These are phyloP conservation scores for Cymbidium sinense DNA, from an alignment of 106 monocot genomes.

Conservation along the genomic window DNA sequence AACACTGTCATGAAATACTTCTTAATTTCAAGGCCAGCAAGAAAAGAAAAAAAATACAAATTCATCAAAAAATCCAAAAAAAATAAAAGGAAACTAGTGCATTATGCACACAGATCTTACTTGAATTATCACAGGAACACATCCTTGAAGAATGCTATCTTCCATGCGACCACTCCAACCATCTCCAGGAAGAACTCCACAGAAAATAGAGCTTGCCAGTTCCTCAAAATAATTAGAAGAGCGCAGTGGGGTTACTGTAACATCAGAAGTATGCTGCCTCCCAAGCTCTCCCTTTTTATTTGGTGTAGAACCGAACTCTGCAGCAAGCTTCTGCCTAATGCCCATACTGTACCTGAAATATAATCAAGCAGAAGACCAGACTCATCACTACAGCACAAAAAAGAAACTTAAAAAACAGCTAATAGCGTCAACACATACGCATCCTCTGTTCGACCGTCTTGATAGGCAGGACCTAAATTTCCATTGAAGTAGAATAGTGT, in stretches of 20 bases:
- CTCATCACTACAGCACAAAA: background rate
- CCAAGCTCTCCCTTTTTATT: constrained; percentile 80
- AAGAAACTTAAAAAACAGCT: background rate
- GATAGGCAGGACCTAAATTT: constrained; percentile 84
- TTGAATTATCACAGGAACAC: constrained; percentile 96
- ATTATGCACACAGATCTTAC: constrained; percentile 16
- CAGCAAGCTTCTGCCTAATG: constrained; percentile 71
- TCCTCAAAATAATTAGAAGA: constrained; percentile 58
- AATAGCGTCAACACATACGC: constrained; percentile 42
- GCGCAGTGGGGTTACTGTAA: constrained; percentile 56
- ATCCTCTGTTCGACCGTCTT: constrained; percentile 71
- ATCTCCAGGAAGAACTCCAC: constrained; percentile 92
- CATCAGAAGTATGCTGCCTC: constrained; percentile 53
- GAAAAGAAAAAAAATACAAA: background rate
- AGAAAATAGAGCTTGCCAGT: constrained; percentile 71
- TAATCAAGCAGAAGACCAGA: background rate
- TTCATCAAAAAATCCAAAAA: background rate
- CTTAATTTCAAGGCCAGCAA: no score
- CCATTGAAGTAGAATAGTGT: constrained; percentile 96
- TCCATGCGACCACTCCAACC: constrained; percentile 97
- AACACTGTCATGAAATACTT: background rate
- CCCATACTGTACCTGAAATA: constrained; percentile 88
- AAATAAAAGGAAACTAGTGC: background rate
- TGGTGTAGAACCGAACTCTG: constrained; percentile 82
- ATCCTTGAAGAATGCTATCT: constrained; percentile 84